Percentiles rank a stretch among this genome's conserved stretches.
phyloP scores from a whole-genome alignment of 306 rosid species.

The Casuarina glauca region DNA sequence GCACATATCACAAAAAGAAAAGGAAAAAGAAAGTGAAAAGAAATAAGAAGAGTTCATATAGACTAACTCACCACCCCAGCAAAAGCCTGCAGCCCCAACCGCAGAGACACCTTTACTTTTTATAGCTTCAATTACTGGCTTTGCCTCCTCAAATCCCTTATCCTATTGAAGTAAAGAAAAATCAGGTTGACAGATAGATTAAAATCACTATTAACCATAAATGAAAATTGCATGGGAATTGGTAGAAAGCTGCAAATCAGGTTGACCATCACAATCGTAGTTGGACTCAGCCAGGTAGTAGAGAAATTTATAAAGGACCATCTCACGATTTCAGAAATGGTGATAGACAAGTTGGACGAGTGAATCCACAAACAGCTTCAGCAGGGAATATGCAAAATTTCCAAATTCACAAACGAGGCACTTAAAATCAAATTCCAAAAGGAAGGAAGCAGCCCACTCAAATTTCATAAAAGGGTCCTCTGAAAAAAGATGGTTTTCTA shows the following conservation, averaged over 20 bases:
- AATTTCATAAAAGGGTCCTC: not conserved
- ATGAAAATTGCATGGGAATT: not conserved
- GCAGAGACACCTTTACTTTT: constrained; percentile 60
- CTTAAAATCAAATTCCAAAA: not conserved
- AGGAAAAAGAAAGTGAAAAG: not conserved
- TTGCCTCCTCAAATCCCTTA: constrained; percentile 56
- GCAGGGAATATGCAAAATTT: not conserved
- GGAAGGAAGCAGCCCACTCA: constrained; percentile 2
- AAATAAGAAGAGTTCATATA: not conserved
- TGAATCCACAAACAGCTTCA: not conserved
- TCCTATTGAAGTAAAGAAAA: constrained; percentile 37
- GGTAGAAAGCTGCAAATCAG: not conserved
- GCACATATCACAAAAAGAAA: not conserved
- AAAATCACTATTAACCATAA: not conserved
- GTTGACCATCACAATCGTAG: not conserved
- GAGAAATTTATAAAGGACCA: not conserved
- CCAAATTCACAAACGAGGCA: not conserved
- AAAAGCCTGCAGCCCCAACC: constrained; percentile 67
- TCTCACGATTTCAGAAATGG: not conserved
- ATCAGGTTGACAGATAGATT: not conserved
- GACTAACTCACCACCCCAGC: constrained; percentile 71
- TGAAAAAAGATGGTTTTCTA: not conserved
- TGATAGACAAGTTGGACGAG: not conserved
- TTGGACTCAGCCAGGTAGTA: not conserved
- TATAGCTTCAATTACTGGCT: constrained; percentile 53